phyloP scores from a whole-genome alignment of 163 green algal species.

The Chloromonas sp. region DNA sequence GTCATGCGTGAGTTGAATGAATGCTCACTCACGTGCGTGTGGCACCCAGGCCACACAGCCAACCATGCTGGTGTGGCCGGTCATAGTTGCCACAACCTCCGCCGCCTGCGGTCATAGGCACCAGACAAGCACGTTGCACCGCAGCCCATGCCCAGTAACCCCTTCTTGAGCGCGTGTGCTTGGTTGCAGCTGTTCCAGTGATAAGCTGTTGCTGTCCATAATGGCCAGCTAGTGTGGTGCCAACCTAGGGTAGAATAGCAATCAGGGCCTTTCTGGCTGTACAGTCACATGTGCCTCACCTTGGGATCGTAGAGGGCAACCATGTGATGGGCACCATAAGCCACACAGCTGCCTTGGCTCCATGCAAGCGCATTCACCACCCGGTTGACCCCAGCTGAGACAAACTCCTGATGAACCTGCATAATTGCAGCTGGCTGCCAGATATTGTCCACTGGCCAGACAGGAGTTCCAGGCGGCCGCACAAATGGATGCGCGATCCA shows the following conservation, averaged over 20 bases:
- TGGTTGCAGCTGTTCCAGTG: too few species aligned
- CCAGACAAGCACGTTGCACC: too few species aligned
- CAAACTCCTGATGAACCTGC: conserved; percentile 30
- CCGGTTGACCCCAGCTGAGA: conserved; percentile 72
- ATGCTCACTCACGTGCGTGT: not conserved
- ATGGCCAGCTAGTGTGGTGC: too few species aligned
- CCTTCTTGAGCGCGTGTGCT: too few species aligned
- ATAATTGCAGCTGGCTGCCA: not conserved
- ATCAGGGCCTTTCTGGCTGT: too few species aligned
- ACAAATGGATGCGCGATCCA: too few species aligned
- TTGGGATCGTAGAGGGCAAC: conserved; percentile 68
- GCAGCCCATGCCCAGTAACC: too few species aligned
- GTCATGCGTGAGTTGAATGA: not conserved
- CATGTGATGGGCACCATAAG: conserved; percentile 64
- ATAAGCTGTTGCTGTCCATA: too few species aligned
- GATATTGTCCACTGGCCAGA: too few species aligned
- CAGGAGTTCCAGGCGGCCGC: too few species aligned
- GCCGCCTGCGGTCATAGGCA: conserved; percentile 30
- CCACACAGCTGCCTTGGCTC: conserved; percentile 58
- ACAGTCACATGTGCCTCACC: conserved; percentile 22
- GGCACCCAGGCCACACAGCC: not conserved
- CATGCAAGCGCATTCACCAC: conserved; percentile 60
- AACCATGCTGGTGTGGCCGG: conserved; percentile 49
- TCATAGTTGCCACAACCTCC: conserved; percentile 44
- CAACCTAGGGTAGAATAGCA: too few species aligned